Evolutionary conservation across 225 moss, liverwort and hornwort species (phyloP).

Genomic region (Bryum argenteum): DNA sequence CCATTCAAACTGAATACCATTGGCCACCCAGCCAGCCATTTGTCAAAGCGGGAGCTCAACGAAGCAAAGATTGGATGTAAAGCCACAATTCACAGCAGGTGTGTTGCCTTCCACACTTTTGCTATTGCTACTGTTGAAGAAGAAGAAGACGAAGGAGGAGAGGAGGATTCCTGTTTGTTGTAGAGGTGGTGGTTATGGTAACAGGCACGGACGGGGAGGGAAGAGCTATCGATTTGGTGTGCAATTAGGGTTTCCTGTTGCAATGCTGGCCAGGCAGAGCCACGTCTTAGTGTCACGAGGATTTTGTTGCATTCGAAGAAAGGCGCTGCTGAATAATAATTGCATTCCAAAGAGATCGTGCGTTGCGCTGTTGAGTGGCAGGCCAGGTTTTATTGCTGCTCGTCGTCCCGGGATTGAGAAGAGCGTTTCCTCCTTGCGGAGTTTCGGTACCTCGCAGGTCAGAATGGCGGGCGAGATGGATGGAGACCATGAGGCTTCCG

Average conservation of each 20-base stretch:
- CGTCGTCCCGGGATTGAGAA: conserved; percentile 17
- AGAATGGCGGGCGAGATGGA: conserved; percentile 56
- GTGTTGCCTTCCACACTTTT: not conserved
- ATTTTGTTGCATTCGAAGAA: conserved; percentile 42
- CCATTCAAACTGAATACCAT: not conserved
- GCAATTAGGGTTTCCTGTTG: conserved; percentile 40
- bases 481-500: conserved; percentile 29
- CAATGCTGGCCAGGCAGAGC: conserved; percentile 61
- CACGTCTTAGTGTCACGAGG: conserved; percentile 44
- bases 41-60: not conserved
- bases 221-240: not conserved
- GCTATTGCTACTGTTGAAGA: not conserved
- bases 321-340: conserved; percentile 15
- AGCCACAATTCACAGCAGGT: conserved; percentile 32
- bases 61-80: conserved; percentile 25
- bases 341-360: conserved; percentile 34
- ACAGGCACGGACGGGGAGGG: not conserved
- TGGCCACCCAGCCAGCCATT: not conserved
- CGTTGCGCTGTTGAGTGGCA: conserved; percentile 44
- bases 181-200: not conserved
- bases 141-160: no score
- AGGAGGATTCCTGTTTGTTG: not conserved
- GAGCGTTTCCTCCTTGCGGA: conserved; percentile 14
- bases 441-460: conserved; percentile 30
- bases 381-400: conserved; percentile 31